Evolutionary conservation across 768 basidiomycete genomes (phyloP), one percentile per base, ranked within the genome.

Genomic region (Boletus vinaceobasis): DNA sequence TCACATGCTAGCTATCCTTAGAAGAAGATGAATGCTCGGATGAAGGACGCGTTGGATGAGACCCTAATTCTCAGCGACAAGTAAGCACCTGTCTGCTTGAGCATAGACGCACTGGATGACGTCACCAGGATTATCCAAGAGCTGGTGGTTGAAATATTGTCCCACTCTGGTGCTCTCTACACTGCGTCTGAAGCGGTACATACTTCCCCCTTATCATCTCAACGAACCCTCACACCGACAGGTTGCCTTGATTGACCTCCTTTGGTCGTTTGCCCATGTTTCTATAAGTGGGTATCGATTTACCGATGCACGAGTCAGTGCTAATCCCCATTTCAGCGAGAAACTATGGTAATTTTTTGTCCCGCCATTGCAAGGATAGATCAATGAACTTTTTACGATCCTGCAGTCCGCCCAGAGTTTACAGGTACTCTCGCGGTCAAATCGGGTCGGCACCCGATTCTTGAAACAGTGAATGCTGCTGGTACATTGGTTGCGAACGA

Each of bases 11-110:
- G 29, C 21, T 27, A 48, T 13, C 29, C 2, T 5, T 27, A 94
- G 93, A 89, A 90, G 68, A 93, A 93, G 64, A 76, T 90, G 73
- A 95, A 94, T 66, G 85, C 90, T 0, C 75, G 93, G 43, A 90
- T 97, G 85, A 88, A 86, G 61, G 93, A 96, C 65, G 87, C 92
- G 0, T 73, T 96, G n/a, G 87, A 94, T 54, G 96, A 98, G 69
- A 84, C 90, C 1, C 72, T 97, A 49, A 79, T 93, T 38, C 75
- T 98, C 47, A 95, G 94, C 64, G 86, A 93, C 57, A 86, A 84
- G 88, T 86, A 54, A 13, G 75, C 60, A 6, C 27, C 11, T 26
- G 26, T 48, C 27, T 23, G 2, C 19, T 35, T 4, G 11, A 15
- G 26, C 5, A 36, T 9, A 7, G 10, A 7, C 43, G 21, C 4